These are phyloP conservation scores for Cladosporium sp. DNA, from an alignment of 2,329 filamentous ascomycete genomes.

Conservation along the genomic window DNA sequence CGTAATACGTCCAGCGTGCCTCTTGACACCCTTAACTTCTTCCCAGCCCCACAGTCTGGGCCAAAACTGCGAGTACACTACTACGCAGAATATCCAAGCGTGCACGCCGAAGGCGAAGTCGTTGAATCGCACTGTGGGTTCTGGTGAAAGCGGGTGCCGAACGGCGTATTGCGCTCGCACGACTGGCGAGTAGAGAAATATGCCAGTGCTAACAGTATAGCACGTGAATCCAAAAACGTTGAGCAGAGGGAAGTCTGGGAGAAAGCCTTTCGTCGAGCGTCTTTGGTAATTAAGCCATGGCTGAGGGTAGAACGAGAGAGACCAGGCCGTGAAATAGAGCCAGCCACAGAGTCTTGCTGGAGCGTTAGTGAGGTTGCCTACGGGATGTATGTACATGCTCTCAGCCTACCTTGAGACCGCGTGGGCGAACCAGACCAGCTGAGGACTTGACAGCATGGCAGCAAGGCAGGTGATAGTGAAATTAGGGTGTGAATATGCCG, in stretches of 20 bases:
- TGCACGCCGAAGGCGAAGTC: conserved; percentile 87
- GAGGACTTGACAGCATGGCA: neutral
- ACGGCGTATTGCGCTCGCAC: conserved; percentile 81
- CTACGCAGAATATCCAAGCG: conserved; percentile 68
- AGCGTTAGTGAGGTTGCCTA: neutral
- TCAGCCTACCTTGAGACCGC: conserved; percentile 11
- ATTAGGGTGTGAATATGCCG: too few species aligned
- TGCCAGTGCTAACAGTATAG: conserved; percentile 69
- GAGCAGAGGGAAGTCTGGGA: conserved; percentile 81
- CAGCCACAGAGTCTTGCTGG: conserved; percentile 32
- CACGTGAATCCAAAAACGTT: conserved; percentile 71
- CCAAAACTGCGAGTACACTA: conserved; percentile 78
- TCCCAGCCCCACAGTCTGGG: conserved; percentile 74
- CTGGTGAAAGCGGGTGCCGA: conserved; percentile 69
- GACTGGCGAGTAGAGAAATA: conserved; percentile 75
- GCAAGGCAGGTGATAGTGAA: neutral
- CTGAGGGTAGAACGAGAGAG: conserved; percentile 89
- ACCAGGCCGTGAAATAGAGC: conserved; percentile 54
- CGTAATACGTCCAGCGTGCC: conserved; percentile 16
- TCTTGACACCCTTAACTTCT: conserved; percentile 12
- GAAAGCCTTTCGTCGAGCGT: conserved; percentile 76
- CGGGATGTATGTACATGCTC: neutral
- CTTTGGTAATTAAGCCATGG: conserved; percentile 75
- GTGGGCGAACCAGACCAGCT: conserved; percentile 12
- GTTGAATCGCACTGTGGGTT: conserved; percentile 84